phyloP scores from a whole-genome alignment of 345 rosid genomes.

The Eucalyptus leucophloia region DNA sequence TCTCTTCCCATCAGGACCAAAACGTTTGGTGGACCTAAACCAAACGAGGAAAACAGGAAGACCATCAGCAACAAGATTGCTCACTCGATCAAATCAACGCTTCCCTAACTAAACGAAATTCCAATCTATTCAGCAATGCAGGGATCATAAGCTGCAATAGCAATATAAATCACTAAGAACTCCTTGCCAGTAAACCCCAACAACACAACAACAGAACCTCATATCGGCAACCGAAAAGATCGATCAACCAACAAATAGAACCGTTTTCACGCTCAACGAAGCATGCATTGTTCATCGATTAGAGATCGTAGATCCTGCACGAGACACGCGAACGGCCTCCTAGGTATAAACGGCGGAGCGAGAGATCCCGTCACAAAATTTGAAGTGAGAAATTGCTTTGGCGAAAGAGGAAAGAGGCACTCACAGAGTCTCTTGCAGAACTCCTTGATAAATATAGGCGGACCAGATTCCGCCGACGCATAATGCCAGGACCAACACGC shows the following conservation, averaged over 20 bases:
- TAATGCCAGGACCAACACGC: slow-evolving; percentile 52
- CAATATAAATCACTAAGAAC: neutral
- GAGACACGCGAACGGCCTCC: neutral
- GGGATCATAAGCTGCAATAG: neutral
- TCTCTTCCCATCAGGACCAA: slow-evolving; percentile 75
- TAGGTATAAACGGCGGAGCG: neutral
- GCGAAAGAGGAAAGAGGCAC: neutral
- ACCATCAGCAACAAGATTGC: neutral
- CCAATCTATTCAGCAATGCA: neutral
- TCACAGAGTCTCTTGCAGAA: slow-evolving; percentile 92
- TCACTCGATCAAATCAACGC: neutral
- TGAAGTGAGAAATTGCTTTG: neutral
- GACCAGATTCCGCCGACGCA: slow-evolving; percentile 98
- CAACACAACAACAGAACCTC: neutral
- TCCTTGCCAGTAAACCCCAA: neutral
- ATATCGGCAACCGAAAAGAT: neutral
- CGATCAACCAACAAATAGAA: neutral
- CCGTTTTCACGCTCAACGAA: neutral
- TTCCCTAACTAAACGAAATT: neutral
- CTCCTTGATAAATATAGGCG: slow-evolving; percentile 92
- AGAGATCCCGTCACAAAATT: neutral
- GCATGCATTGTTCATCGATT: neutral
- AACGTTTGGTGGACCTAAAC: slow-evolving; percentile 77
- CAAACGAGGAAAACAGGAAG: neutral
- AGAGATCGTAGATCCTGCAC: neutral